A percentile compares a stretch with the other conserved stretches of the same genome.
phyloP scores from a whole-genome alignment of 768 basidiomycete species.

The Leccinum incarnatum region DNA sequence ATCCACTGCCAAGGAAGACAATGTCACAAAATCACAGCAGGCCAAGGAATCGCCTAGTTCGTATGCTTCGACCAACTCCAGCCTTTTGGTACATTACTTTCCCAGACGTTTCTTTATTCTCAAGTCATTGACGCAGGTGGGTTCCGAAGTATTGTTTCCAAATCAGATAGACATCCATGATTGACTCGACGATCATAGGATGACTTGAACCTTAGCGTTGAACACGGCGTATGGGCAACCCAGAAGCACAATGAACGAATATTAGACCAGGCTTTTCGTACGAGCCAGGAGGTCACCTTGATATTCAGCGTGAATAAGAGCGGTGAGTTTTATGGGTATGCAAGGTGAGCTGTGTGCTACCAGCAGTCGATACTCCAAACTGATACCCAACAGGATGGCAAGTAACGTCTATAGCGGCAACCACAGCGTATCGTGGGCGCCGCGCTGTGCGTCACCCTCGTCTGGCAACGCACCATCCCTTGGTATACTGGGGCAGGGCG shows the following conservation, averaged over 20 bases:
- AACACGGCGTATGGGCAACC: slow-evolving; percentile 84
- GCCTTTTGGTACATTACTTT: slow-evolving; percentile 71
- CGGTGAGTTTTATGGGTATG: slow-evolving; percentile 94
- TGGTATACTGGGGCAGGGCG: slow-evolving; percentile 13
- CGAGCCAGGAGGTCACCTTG: slow-evolving; percentile 80
- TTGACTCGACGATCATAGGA: slow-evolving; percentile 40
- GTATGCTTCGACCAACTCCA: slow-evolving; percentile 80
- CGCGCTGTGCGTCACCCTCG: slow-evolving; percentile 35
- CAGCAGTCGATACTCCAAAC: not conserved
- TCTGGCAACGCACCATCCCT: slow-evolving; percentile 15
- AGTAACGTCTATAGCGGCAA: slow-evolving; percentile 57
- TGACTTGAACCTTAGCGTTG: slow-evolving; percentile 77
- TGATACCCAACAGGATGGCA: slow-evolving; percentile 49
- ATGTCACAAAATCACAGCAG: slow-evolving; percentile 7
- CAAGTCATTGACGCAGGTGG: slow-evolving; percentile 79
- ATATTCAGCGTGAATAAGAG: slow-evolving; percentile 93
- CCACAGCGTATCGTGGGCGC: slow-evolving; percentile 56
- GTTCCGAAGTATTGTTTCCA: slow-evolving; percentile 13
- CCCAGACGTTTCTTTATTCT: slow-evolving; percentile 91
- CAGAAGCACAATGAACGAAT: slow-evolving; percentile 91
- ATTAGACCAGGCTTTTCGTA: slow-evolving; percentile 91
- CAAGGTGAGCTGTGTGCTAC: slow-evolving; percentile 48
- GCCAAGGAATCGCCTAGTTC: slow-evolving; percentile 52
- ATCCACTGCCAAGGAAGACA: slow-evolving; percentile 42
- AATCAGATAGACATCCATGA: not conserved